phyloP scores from a whole-genome alignment of 2,329 filamentous ascomycete genomes.

The Seiridium unicorne region DNA sequence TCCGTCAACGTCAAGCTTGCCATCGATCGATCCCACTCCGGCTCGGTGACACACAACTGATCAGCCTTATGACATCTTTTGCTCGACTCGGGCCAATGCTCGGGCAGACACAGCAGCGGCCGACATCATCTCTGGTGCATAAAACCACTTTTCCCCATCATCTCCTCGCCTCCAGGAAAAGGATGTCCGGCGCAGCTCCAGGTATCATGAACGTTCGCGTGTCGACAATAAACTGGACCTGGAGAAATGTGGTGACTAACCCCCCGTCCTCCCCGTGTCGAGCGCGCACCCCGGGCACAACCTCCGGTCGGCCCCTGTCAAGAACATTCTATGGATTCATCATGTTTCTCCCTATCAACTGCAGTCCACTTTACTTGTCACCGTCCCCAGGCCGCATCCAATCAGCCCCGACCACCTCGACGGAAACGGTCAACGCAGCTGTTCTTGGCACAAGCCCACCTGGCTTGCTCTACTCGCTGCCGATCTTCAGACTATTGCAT shows the following conservation, averaged over 20 bases:
- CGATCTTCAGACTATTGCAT: constrained; percentile 1
- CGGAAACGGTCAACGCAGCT: background rate
- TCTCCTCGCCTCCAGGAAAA: background rate
- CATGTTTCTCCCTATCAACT: background rate
- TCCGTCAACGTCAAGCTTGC: background rate
- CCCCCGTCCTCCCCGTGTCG: too few species aligned
- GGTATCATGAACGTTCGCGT: background rate
- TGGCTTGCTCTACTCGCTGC: background rate
- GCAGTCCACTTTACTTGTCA: background rate
- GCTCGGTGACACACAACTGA: background rate
- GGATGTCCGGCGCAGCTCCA: background rate
- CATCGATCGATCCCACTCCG: background rate
- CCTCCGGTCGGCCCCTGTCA: background rate
- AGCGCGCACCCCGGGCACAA: background rate
- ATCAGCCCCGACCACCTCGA: background rate
- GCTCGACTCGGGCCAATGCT: background rate
- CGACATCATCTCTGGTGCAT: background rate
- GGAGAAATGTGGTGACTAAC: background rate
- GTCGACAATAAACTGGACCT: background rate
- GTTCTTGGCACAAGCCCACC: background rate
- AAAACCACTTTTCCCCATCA: background rate
- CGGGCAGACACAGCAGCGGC: background rate
- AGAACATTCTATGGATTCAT: background rate
- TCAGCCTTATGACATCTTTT: constrained; percentile 4
- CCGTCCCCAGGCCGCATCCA: constrained; percentile 1